phyloP scores from a whole-genome alignment of 352 stramenopile species.

The Pythium grandisporangium region DNA sequence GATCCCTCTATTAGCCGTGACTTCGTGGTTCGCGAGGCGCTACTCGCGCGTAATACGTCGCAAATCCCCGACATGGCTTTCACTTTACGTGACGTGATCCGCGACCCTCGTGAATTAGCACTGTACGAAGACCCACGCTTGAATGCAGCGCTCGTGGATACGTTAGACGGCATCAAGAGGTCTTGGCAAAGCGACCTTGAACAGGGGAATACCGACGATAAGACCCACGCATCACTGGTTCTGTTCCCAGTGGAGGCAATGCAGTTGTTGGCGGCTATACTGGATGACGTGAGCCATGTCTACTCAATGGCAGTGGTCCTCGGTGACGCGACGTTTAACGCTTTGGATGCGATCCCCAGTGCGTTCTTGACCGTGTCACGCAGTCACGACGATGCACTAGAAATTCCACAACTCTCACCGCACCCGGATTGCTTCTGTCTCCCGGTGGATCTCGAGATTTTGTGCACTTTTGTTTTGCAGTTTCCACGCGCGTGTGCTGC shows the following conservation, averaged over 20 bases:
- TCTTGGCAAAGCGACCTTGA: constrained; percentile 18
- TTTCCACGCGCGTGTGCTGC: not conserved
- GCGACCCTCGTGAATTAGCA: constrained; percentile 5
- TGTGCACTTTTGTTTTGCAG: constrained; percentile 28
- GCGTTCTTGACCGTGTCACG: no score
- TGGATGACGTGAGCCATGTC: constrained; percentile 18
- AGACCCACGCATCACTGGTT: constrained; percentile 29
- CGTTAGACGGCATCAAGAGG: constrained; percentile 4
- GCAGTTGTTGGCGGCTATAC: constrained; percentile 30
- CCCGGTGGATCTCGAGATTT: constrained; percentile 65
- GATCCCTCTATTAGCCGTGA: not conserved
- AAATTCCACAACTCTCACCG: constrained; percentile 67
- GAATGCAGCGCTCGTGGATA: constrained; percentile 22
- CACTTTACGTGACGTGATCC: constrained; percentile 8
- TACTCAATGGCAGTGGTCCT: constrained; percentile 17
- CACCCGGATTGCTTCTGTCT: constrained; percentile 79
- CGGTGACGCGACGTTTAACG: constrained; percentile 57
- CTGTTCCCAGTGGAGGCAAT: constrained; percentile 66
- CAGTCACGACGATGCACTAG: constrained; percentile 17
- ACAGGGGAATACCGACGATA: constrained; percentile 6
- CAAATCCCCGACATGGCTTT: constrained; percentile 49
- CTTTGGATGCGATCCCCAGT: constrained; percentile 46
- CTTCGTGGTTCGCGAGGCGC: constrained; percentile 23
- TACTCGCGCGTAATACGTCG: constrained; percentile 27
- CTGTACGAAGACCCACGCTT: constrained; percentile 29